phyloP scores from a whole-genome alignment of 495 filamentous ascomycete genomes.

The Aspergillus baeticus region DNA sequence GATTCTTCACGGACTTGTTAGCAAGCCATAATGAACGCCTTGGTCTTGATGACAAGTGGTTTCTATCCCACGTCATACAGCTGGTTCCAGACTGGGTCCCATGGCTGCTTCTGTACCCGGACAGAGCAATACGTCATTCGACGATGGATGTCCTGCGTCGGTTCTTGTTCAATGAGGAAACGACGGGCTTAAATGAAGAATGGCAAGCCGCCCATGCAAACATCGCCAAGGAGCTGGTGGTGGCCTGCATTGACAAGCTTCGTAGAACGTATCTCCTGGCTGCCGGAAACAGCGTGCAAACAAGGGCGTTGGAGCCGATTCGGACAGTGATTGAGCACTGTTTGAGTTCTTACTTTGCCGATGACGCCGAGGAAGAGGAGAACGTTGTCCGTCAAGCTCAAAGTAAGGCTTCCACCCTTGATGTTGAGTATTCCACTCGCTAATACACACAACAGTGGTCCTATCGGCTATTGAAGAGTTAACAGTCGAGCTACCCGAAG shows the following conservation, averaged over 20 bases:
- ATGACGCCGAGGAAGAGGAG: conserved; percentile 44
- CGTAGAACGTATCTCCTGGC: conserved; percentile 27
- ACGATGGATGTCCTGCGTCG: conserved; percentile 56
- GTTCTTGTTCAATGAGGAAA: conserved; percentile 51
- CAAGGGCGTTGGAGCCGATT: conserved; percentile 38
- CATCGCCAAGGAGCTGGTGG: conserved; percentile 36
- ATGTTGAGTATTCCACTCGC: not conserved
- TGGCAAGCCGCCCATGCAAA: conserved; percentile 19
- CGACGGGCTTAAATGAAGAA: conserved; percentile 28
- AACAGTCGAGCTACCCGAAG: conserved; percentile 37
- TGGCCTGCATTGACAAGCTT: conserved; percentile 35
- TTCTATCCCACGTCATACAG: conserved; percentile 47
- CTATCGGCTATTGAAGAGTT: conserved; percentile 33
- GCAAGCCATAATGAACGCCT: conserved; percentile 39
- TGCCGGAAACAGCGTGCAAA: conserved; percentile 30
- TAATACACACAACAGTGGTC: conserved; percentile 25
- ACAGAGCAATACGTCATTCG: conserved; percentile 50
- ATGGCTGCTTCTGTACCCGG: conserved; percentile 62
- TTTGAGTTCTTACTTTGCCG: conserved; percentile 38
- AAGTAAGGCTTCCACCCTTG: conserved; percentile 28
- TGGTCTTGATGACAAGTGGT: conserved; percentile 30
- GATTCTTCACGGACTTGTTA: conserved; percentile 54
- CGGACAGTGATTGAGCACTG: conserved; percentile 41
- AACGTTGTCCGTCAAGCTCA: conserved; percentile 31
- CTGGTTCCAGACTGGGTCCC: conserved; percentile 65